Base-by-base conservation (phyloP, 306 rosid genomes). In the Malus asiatica region DNA sequence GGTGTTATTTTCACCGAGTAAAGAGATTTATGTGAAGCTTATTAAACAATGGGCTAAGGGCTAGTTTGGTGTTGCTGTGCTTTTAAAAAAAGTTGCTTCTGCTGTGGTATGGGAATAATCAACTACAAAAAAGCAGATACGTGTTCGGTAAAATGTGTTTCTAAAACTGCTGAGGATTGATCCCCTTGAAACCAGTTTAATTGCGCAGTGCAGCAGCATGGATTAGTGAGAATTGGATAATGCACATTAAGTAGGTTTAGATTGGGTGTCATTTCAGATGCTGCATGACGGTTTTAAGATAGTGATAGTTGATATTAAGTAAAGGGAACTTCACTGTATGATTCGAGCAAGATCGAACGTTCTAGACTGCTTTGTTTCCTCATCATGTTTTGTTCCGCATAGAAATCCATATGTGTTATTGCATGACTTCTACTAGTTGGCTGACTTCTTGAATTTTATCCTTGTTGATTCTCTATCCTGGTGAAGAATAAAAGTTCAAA, bases 401-500 rank as follows among this genome's bases (percentile, higher is more conserved):
- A 33, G 4, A 46, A 4, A 55, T 20, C 42, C n/a, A 10, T 33
- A 63, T 27, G 42, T 32, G 22, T 11, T 27, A 4, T 46, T 29
- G 57, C 14, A 63, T 66, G 52, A 45, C 16, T 20, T 45, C 20
- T 11, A 53, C 65, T 45, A 42, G 7, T 66, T 58, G 44, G 62
- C 66, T 60, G 58, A 70, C 25, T 33, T 19, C 62, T 51, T 4
- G 7, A 63, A 4, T 40, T 38, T 15, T 73, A 7, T 23, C 42
- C 42, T 58, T 60, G 11, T 35, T 59, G 57, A 15, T 44, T 53
- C 16, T 58, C 42, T 40, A 70, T 77, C 74, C 82, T 86, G 93
- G 85, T 42, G 78, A 89, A 84, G 93, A 82, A 66, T 57, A 86
- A 81, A 78, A 68, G 68, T 77, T 66, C 76, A 68, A 84, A 87